Base-by-base conservation (phyloP, 441 rosid species). In the Mallotus repandus region DNA sequence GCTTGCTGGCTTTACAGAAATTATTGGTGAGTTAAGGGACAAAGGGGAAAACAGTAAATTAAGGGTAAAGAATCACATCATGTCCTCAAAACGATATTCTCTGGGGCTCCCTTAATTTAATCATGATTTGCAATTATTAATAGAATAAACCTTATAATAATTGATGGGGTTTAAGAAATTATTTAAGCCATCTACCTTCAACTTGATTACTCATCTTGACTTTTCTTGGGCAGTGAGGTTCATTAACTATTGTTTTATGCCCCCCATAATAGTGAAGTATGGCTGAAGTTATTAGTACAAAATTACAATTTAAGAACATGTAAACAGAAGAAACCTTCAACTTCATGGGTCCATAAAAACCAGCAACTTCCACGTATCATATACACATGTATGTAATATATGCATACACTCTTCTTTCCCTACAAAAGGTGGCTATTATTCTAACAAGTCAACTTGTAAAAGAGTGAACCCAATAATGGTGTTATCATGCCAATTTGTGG, bases 151-250 rank as follows among this genome's bases (percentile, higher is more conserved):
- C 14, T 15, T 3, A 7, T 1, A 29, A 29, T 29, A 29, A 50
- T 18, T 67, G 8, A 7, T 52, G 45, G 71, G 61, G 2, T 32
- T 22, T 21, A 70, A 59, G 13, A 58, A 70, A 70, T 58, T 46
- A 46, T 18, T 22, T 70, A 58, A 70, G 32, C 60, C 71, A 52
- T 53, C 45, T 8, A 56, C 54, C 35, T 53, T 56, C 2, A 13
- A 57, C 13, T 55, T 41, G 45, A 53, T 32, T 21, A 50, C 5
- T 59, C 5, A 25, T 58, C 49, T 49, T 18, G 16, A 10, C 35
- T 16, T 66, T 70, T 16, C 18, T 50, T 15, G 73, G 64, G 55
- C 64, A 70, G 45, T 57, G 56, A 21, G 54, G 43, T 59, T 61
- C 6, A 60, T 71, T 29, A 5, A 5, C 16, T 8, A 10, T 70